phyloP scores from a whole-genome alignment of 345 rosid species.

The rapeseed (Brassica napus) region Da-Ae NC_063448.1:42447001-42447500 shows the following conservation, averaged over 20 bases:
- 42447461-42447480: neutral
- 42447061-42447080: neutral
- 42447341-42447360: constrained; percentile 14
- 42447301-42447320: constrained; percentile 29
- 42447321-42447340: neutral
- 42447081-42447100: constrained; percentile 21
- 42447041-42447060: neutral
- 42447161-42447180: neutral
- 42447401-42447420: constrained; percentile 1
- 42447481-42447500: neutral
- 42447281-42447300: constrained; percentile 12
- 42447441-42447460: neutral
- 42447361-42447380: neutral
- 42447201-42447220: constrained; percentile 10
- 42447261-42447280: constrained; percentile 1
- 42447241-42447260: constrained; percentile 6
- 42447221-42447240: constrained; percentile 13
- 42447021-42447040: neutral
- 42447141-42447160: neutral
- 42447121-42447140: neutral
- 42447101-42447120: neutral
- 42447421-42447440: constrained; percentile 11
- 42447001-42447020: neutral
- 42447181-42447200: neutral
- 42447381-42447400: neutral